Evolutionary conservation across 2,329 filamentous ascomycete genomes (phyloP).

Genomic region (Coccinonectria pachysandricola): DNA sequence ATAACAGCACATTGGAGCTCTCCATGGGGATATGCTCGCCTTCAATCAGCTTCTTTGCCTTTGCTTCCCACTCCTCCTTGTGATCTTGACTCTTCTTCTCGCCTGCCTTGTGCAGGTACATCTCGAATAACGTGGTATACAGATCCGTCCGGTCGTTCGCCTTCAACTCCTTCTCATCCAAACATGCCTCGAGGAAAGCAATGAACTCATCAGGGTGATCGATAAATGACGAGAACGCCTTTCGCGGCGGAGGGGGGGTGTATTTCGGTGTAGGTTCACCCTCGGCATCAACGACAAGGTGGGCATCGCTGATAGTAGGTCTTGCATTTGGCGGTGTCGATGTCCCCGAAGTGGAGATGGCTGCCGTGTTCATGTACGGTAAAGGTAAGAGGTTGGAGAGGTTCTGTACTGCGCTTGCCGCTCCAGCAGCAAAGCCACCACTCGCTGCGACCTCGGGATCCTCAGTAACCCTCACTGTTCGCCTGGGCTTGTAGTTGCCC

Average conservation of each 20-base stretch:
- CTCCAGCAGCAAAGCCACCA: conserved; percentile 42
- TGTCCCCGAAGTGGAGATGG: conserved; percentile 38
- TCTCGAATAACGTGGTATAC: conserved; percentile 93
- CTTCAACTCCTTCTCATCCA: conserved; percentile 60
- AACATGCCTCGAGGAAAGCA: conserved; percentile 79
- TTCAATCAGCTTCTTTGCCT: conserved; percentile 82
- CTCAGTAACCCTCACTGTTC: conserved; percentile 37
- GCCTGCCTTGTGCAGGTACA: conserved; percentile 87
- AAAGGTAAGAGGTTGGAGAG: conserved; percentile 74
- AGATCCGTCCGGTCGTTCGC: conserved; percentile 72
- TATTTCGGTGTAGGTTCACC: conserved; percentile 48
- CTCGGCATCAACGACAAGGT: conserved; percentile 40
- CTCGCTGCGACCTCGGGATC: conserved; percentile 27
- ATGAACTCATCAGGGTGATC: conserved; percentile 91
- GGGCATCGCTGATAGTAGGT: conserved; percentile 40
- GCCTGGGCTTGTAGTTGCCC: conserved; percentile 65
- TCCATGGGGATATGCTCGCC: conserved; percentile 76
- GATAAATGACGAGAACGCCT: conserved; percentile 92
- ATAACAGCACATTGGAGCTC: conserved; percentile 83
- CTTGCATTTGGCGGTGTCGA: conserved; percentile 38
- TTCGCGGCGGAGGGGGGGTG: conserved; percentile 69
- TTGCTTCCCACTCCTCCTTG: conserved; percentile 75
- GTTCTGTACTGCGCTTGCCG: conserved; percentile 74
- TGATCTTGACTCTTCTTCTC: conserved; percentile 57
- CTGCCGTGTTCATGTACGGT: conserved; percentile 66